Evolutionary conservation across 768 basidiomycete genomes (phyloP).

Genomic region (Panaeolus papilionaceus): DNA sequence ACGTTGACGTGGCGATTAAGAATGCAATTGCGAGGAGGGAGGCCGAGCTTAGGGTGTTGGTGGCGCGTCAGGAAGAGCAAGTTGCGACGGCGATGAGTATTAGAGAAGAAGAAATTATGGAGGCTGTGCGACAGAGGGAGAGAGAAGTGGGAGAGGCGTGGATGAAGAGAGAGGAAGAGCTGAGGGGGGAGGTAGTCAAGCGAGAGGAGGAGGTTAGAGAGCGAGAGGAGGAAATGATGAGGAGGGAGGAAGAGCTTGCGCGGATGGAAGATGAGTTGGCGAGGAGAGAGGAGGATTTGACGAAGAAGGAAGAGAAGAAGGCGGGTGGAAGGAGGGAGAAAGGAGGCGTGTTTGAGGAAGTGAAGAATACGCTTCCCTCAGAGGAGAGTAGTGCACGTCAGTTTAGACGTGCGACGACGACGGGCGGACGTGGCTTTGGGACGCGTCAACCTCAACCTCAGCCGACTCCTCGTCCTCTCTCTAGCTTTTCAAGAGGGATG

Average conservation of each 20-base stretch:
- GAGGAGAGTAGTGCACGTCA: slow-evolving; percentile 26
- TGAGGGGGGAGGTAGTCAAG: slow-evolving; percentile 33
- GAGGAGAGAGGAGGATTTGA: slow-evolving; percentile 56
- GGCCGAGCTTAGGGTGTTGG: slow-evolving; percentile 68
- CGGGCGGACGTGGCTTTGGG: slow-evolving; percentile 23
- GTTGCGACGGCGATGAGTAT: slow-evolving; percentile 67
- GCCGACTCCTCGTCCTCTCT: slow-evolving; percentile 35
- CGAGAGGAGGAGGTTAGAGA: slow-evolving; percentile 56
- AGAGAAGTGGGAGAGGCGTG: slow-evolving; percentile 69
- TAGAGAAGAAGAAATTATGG: slow-evolving; percentile 76
- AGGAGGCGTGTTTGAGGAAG: slow-evolving; percentile 70
- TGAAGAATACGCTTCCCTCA: slow-evolving; percentile 72
- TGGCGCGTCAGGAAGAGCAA: slow-evolving; percentile 74
- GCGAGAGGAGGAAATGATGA: slow-evolving; percentile 53
- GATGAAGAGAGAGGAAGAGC: slow-evolving; percentile 50
- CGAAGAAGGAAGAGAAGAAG: slow-evolving; percentile 40
- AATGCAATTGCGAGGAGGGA: slow-evolving; percentile 69
- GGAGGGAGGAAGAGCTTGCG: slow-evolving; percentile 58
- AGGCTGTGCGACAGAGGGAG: slow-evolving; percentile 68
- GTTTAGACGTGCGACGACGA: slow-evolving; percentile 15
- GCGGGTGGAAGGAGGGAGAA: slow-evolving; percentile 52
- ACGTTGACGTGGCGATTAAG: slow-evolving; percentile 54
- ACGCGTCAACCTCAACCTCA: slow-evolving; percentile 34
- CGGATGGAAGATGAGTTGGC: slow-evolving; percentile 50
- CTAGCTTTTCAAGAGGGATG: slow-evolving; percentile 39